phyloP scores from a whole-genome alignment of 1,284 basidiomycete species.

The Trametes pubescens region DNA sequence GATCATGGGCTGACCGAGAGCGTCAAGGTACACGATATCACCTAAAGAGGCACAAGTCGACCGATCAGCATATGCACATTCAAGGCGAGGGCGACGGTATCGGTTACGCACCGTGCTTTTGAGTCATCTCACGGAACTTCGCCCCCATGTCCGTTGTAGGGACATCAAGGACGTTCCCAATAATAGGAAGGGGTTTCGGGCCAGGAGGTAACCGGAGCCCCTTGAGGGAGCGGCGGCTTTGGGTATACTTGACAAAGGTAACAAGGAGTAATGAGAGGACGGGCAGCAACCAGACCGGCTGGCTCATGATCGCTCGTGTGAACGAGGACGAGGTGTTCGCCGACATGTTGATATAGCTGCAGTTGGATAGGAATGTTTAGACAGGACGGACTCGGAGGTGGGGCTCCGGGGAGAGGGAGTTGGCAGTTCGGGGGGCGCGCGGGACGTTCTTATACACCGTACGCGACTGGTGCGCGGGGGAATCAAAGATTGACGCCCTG shows the following conservation, averaged over 20 bases:
- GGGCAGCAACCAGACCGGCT: conserved; percentile 17
- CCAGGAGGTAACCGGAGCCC: conserved; percentile 30
- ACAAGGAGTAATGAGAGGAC: conserved; percentile 14
- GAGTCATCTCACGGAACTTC: conserved; percentile 23
- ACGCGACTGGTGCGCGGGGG: neutral
- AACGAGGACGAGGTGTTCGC: neutral
- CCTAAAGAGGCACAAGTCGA: conserved; percentile 20
- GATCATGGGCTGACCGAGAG: conserved; percentile 25
- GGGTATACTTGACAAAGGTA: conserved; percentile 7
- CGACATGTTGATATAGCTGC: conserved; percentile 12
- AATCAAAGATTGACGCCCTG: conserved; percentile 8
- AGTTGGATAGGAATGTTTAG: conserved; percentile 1
- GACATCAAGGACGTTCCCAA: conserved; percentile 35
- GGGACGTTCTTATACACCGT: conserved; percentile 7
- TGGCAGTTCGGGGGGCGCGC: neutral
- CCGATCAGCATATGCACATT: neutral
- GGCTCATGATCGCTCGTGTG: conserved; percentile 6
- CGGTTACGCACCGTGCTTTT: conserved; percentile 11
- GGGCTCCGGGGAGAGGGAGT: neutral
- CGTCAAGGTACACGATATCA: conserved; percentile 30
- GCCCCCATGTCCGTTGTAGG: conserved; percentile 27
- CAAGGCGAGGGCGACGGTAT: neutral
- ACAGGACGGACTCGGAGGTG: neutral
- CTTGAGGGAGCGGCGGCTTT: conserved; percentile 5
- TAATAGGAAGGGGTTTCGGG: conserved; percentile 32